phyloP scores from a whole-genome alignment of 257 asterid genomes.

The Primulina eburnea region DNA sequence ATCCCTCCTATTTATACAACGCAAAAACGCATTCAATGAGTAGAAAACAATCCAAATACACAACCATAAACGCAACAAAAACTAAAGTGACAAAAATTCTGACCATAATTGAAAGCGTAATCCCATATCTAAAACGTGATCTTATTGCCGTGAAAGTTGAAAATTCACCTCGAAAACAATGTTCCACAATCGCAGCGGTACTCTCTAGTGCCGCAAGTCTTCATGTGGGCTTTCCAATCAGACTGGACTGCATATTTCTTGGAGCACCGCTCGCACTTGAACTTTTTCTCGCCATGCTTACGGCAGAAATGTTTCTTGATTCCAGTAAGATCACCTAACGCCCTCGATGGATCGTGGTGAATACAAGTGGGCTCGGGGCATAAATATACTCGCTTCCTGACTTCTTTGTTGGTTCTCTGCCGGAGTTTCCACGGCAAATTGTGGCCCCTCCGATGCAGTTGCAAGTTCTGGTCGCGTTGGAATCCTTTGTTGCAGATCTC shows the following conservation, averaged over 20 bases:
- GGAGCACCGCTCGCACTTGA: conserved; percentile 79
- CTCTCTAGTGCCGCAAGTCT: conserved; percentile 84
- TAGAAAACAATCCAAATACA: neutral
- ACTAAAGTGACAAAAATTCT: neutral
- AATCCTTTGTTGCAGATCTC: conserved; percentile 95
- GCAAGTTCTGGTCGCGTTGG: conserved; percentile 90
- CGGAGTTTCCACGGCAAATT: conserved; percentile 92
- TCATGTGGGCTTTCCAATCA: conserved; percentile 96
- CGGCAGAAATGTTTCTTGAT: conserved; percentile 86
- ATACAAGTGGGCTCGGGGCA: conserved; percentile 72
- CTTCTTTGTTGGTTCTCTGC: conserved; percentile 59
- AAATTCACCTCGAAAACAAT: conserved; percentile 66
- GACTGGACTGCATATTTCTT: conserved; percentile 82
- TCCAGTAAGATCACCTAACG: conserved; percentile 92
- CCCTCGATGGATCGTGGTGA: conserved; percentile 80
- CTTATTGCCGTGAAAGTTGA: neutral
- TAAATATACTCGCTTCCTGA: conserved; percentile 70
- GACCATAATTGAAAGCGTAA: neutral
- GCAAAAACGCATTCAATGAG: neutral
- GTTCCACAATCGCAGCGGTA: conserved; percentile 95
- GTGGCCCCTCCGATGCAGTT: conserved; percentile 91
- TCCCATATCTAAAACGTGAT: neutral
- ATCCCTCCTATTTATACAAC: conserved; percentile 60
- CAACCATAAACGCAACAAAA: neutral
- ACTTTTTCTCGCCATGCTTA: conserved; percentile 90